Evolutionary conservation across 108 stramenopile genomes (phyloP).

Genomic region (Discostella pseudostelligera): DNA sequence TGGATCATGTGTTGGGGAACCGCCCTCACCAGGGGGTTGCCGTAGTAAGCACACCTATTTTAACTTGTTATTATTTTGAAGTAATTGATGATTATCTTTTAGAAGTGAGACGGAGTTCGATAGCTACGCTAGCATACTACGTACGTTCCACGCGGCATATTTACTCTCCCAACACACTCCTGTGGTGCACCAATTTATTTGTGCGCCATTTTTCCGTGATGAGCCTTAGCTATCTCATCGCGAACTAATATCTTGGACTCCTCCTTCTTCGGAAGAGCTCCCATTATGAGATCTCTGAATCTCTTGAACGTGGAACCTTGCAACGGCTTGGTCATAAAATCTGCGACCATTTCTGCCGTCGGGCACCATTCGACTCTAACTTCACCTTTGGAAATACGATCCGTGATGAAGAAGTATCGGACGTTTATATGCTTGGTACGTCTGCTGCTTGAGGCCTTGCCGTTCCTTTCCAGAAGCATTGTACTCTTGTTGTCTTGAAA

Average conservation of each 20-base stretch:
- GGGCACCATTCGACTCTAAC: slow-evolving; percentile 44
- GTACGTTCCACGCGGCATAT: too few relatives aligned
- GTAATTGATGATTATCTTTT: too few relatives aligned
- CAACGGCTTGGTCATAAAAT: slow-evolving; percentile 58
- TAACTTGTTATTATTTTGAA: too few relatives aligned
- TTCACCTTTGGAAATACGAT: slow-evolving; percentile 24
- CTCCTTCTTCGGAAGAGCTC: slow-evolving; percentile 4
- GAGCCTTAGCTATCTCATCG: not conserved
- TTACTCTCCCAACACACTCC: too few relatives aligned
- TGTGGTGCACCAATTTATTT: too few relatives aligned
- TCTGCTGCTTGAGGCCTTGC: slow-evolving; percentile 7
- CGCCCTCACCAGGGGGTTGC: too few relatives aligned
- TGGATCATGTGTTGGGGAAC: too few relatives aligned
- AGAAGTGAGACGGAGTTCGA: too few relatives aligned
- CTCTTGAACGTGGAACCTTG: slow-evolving; percentile 37
- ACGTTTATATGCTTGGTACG: slow-evolving; percentile 34
- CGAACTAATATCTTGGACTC: not conserved
- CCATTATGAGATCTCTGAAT: slow-evolving; percentile 43
- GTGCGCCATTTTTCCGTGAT: too few relatives aligned
- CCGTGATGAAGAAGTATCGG: slow-evolving; percentile 57
- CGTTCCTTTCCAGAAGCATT: slow-evolving; percentile 16
- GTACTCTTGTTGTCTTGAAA: slow-evolving; percentile 35
- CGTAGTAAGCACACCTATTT: too few relatives aligned
- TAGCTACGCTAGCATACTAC: too few relatives aligned
- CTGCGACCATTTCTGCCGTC: slow-evolving; percentile 54